A percentile compares a stretch with the other conserved stretches of the same genome.
phyloP scores from a whole-genome alignment of 768 basidiomycete genomes.

The Tricholoma saponaceum region DNA sequence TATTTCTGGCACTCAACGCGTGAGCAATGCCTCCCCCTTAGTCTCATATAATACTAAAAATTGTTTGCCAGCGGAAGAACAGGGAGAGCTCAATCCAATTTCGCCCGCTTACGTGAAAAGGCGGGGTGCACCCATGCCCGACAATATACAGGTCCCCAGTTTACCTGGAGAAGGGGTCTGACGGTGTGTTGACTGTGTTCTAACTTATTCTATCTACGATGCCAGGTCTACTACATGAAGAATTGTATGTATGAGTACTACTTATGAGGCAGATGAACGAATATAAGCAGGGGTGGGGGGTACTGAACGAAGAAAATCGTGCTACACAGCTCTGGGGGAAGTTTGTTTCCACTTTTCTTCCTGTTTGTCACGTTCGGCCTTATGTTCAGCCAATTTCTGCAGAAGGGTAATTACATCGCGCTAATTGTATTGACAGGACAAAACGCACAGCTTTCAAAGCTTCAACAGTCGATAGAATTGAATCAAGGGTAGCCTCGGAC shows the following conservation, averaged over 20 bases:
- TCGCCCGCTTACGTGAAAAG: conserved; percentile 19
- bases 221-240: background rate
- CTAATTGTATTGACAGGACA: conserved; percentile 17
- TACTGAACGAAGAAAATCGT: background rate
- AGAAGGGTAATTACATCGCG: conserved; percentile 20
- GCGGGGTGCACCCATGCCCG: conserved; percentile 1
- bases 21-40: conserved; percentile 35
- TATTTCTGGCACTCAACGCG: conserved; percentile 88
- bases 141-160: background rate
- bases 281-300: too few species aligned
- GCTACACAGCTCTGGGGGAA: conserved; percentile 23
- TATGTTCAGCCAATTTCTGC: conserved; percentile 48
- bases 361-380: conserved; percentile 45
- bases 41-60: conserved; percentile 1
- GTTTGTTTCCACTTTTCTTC: conserved; percentile 22
- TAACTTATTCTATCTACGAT: background rate
- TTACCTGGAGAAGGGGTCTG: background rate
- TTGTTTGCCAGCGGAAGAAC: conserved; percentile 19
- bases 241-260: background rate
- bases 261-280: too few species aligned
- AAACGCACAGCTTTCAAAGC: conserved; percentile 54
- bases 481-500: conserved; percentile 66
- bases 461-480: conserved; percentile 52
- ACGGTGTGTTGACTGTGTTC: background rate
- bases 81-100: conserved; percentile 17